Base-by-base conservation (phyloP, 2,329 filamentous ascomycete species). In the Gremmenia infestans region DNA sequence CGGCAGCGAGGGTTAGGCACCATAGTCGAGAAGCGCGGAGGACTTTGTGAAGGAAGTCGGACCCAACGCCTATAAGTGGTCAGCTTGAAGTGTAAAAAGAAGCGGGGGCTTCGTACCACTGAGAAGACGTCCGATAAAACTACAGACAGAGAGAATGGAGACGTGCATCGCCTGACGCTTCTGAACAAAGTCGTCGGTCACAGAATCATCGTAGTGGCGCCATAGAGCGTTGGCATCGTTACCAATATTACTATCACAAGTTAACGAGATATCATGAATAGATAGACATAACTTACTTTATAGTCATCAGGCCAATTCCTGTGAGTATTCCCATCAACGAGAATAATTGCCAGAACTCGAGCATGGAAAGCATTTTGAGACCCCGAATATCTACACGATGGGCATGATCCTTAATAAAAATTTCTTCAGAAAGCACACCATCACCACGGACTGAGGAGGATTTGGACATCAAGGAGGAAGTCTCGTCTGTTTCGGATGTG, bases 301-400 rank as follows among this genome's bases (percentile, higher is more conserved):
- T 99, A 0, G 93, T 97, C 94, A 99, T 99, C 62, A 99, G 76
- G 11, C 94, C 94, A 65, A 97, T 88, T 52, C 94, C 94, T 5
- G 91, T 91, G 60, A 97, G 77, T n/a, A 97, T 81, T 40, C 87
- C 91, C 81, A 99, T 89, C 63, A 96, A 85, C 55, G 81, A 72
- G 72, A 95, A 97, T 28, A 96, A 75, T 67, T 95, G 88, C 91
- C 92, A 97, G 72, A 97, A 99, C 62, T 95, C 88, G 48, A 85
- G 67, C 58, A 81, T 84, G 52, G 77, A 77, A 35, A 96, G 74
- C 68, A 99, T 79, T 15, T 81, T 80, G 68, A 91, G 77, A 61
- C 94, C 94, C 70, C 93, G 89, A 68, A 97, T 88, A 84, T 97
- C 94, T 90, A 89, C 73, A 79, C 86, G 85, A 74, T 87, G 87